A percentile compares a stretch with the other conserved stretches of the same genome.
Evolutionary conservation across 148 eudicot species (phyloP).

Genomic region (Salicornia ramosissima): DNA sequence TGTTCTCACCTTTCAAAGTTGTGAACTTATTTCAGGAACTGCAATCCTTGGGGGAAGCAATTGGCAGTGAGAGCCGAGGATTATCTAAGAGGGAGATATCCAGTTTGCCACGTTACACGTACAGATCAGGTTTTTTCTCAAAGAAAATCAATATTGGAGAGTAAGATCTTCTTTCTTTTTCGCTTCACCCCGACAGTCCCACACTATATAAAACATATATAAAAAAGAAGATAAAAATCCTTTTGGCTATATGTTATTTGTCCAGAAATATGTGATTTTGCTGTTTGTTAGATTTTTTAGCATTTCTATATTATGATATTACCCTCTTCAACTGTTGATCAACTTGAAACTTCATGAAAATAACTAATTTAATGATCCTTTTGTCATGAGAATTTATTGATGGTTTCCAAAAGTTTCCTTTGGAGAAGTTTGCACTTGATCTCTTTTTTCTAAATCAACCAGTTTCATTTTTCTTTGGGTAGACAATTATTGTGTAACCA

Average conservation of each 20-base stretch:
- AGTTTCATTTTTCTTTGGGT: background rate
- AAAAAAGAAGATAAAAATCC: background rate
- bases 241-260: background rate
- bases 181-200: background rate
- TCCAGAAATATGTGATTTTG: too few relatives aligned
- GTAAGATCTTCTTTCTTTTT: slow-evolving; percentile 37
- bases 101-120: slow-evolving; percentile 58
- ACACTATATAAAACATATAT: background rate
- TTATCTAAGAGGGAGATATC: slow-evolving; percentile 54
- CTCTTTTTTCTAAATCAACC: background rate
- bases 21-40: slow-evolving; percentile 47
- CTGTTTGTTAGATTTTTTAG: too few relatives aligned
- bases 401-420: background rate
- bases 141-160: slow-evolving; percentile 45
- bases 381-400: background rate
- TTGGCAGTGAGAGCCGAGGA: slow-evolving; percentile 70
- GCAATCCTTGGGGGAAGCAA: slow-evolving; percentile 53
- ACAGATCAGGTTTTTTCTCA: slow-evolving; percentile 49
- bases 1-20: slow-evolving; percentile 4
- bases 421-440: background rate
- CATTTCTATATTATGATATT: too few relatives aligned
- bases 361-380: too few relatives aligned
- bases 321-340: too few relatives aligned
- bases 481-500: too few relatives aligned
- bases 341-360: too few relatives aligned